Conservation (phyloP, 306 rosid genomes). For the Rubus parviflorus region DNA sequence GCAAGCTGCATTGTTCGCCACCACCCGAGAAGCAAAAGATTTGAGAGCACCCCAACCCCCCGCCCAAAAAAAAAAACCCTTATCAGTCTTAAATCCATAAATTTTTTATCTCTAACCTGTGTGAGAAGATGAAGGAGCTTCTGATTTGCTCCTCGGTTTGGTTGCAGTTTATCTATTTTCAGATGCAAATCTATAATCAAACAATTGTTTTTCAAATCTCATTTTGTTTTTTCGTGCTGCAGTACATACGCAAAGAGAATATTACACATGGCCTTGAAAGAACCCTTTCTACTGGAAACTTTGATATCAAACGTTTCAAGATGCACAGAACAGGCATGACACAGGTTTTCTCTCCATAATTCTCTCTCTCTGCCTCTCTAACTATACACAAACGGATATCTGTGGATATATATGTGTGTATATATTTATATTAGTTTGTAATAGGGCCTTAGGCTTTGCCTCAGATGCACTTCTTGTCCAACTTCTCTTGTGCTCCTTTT, state of each 20-base stretch:
- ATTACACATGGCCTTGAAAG: conserved; percentile 72
- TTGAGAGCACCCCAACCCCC: neutral
- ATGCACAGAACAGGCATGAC: conserved; percentile 92
- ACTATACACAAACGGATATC: neutral
- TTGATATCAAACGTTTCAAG: conserved; percentile 72
- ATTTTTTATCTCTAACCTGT: too few species aligned
- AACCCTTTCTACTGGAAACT: conserved; percentile 89
- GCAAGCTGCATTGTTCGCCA: neutral
- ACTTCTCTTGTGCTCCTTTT: neutral
- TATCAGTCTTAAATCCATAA: too few species aligned
- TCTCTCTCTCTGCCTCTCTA: neutral
- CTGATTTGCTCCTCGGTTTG: neutral
- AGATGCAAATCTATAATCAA: neutral
- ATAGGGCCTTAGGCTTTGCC: neutral
- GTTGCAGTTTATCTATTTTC: neutral
- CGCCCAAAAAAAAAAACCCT: too few species aligned
- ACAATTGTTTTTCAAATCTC: neutral
- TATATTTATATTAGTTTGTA: neutral
- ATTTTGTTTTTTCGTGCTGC: conserved; percentile 1
- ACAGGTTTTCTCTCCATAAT: conserved; percentile 48
- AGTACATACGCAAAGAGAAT: conserved; percentile 34
- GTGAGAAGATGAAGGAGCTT: neutral
- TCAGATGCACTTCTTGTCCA: neutral
- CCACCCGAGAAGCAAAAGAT: neutral
- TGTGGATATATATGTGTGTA: neutral